phyloP scores from a whole-genome alignment of 176 grass and related monocot species.

The Musa itinerans region DNA sequence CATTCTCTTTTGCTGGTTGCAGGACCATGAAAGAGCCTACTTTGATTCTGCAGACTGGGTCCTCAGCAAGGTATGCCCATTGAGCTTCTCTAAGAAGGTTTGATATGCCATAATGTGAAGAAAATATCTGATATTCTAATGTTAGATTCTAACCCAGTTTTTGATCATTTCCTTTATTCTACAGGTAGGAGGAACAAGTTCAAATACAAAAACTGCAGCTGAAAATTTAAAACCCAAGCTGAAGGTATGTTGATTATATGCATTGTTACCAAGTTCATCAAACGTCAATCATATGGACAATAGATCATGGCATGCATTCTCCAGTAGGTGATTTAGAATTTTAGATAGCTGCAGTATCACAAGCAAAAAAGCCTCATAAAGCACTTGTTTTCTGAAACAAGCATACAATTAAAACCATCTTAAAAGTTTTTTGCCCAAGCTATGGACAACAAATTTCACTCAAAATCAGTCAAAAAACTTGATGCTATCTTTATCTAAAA shows the following conservation, averaged over 20 bases:
- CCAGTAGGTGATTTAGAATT: background rate
- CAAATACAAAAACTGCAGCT: background rate
- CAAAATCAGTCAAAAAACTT: background rate
- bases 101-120: background rate
- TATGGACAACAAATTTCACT: background rate
- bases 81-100: background rate
- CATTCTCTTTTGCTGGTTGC: background rate
- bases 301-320: background rate
- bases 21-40: constrained; percentile 41
- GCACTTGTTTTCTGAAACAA: too few relatives aligned
- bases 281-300: background rate
- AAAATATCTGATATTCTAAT: background rate
- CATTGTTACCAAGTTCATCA: background rate
- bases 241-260: constrained; percentile 21
- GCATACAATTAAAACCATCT: too few relatives aligned
- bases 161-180: background rate
- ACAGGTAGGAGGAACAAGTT: constrained; percentile 24
- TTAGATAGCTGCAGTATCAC: too few relatives aligned
- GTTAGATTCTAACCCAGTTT: background rate
- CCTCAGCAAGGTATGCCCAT: constrained; percentile 31
- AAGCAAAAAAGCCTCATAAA: too few relatives aligned
- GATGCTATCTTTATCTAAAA: too few relatives aligned
- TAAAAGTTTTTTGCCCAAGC: background rate
- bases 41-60: constrained; percentile 50
- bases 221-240: constrained; percentile 42